These are phyloP conservation scores for Phytomonas serpens DNA, from an alignment of 208 protist genomes.

Conservation along the genomic window DNA sequence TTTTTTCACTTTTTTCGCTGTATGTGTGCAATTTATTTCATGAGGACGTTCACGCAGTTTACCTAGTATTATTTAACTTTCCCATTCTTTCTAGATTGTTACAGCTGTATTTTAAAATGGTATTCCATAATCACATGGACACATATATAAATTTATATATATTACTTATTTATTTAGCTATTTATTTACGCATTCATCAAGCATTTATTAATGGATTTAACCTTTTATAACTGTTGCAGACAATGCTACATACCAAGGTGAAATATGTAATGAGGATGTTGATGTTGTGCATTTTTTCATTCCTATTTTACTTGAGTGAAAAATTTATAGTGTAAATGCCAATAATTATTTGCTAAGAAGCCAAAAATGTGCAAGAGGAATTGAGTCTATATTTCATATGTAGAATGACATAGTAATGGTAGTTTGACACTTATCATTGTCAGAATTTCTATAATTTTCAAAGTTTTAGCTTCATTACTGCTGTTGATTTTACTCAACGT, in stretches of 20 bases:
- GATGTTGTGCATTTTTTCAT: slow-evolving; percentile 5
- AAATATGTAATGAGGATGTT: background rate
- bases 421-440: background rate
- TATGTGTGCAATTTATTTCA: background rate
- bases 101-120: background rate
- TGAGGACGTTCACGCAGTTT: background rate
- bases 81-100: background rate
- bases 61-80: background rate
- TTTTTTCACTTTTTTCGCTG: slow-evolving; percentile 11
- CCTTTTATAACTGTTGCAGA: background rate
- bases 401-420: background rate
- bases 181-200: background rate
- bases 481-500: background rate
- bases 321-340: background rate
- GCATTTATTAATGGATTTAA: background rate
- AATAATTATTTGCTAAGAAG: background rate
- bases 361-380: background rate
- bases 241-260: background rate
- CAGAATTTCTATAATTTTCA: background rate
- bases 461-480: background rate
- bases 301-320: background rate
- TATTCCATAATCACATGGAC: background rate
- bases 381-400: background rate
- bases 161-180: slow-evolving; percentile 1
- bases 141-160: background rate